Base-by-base conservation (phyloP, 2,329 filamentous ascomycete genomes). In the Trichoderma guizhouense region DNA sequence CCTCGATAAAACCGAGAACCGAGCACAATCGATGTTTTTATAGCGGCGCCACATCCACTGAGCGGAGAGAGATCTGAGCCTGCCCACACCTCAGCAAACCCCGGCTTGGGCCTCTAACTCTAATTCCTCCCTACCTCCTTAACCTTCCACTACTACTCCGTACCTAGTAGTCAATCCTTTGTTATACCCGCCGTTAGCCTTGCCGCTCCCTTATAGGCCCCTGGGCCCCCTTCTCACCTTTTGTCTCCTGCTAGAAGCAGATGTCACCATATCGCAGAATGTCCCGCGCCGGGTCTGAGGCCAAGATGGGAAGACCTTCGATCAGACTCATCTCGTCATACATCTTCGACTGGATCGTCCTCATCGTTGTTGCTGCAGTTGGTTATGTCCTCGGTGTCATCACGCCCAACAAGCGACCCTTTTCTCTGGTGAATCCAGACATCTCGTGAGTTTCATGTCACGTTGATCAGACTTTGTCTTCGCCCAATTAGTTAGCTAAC, bases 331-430 rank as follows among this genome's bases (percentile, higher is more conserved):
- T 92, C 61, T 77, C 88, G n/a, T 92, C 91, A 26, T 95, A 95
- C 79, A 81, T 91, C 66, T 82, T 93, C 72, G 93, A 95, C 82
- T 95, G 93, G 93, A 79, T 93, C 24, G 82, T 92, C 62, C 88
- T 93, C 73, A 81, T 92, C 60, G 84, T 80, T 62, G 86, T 90
- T 39, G 89, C 86, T 30, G 86, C 84, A 18, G 83, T 90, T 30
- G 90, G 87, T 70, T 87, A 82, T 66, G 86, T 85, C n/a, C 86
- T 93, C 76, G 87, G 87, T 67, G 84, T 81, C 64, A 83, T 91
- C 68, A 83, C 86, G 21, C 92, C 92, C 3, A 91, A 90, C 77
- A 89, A 90, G 76, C 86, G 90, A 53, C 90, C 91, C 0, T 95
- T 96, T 81, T 91, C 90, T 21, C 87, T 93, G 15, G 77, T 80